Percentiles rank a stretch among this genome's conserved stretches.
Evolutionary conservation across 2,329 filamentous ascomycete species (phyloP).

Genomic region (Phyllosticta paracitricarpa): DNA sequence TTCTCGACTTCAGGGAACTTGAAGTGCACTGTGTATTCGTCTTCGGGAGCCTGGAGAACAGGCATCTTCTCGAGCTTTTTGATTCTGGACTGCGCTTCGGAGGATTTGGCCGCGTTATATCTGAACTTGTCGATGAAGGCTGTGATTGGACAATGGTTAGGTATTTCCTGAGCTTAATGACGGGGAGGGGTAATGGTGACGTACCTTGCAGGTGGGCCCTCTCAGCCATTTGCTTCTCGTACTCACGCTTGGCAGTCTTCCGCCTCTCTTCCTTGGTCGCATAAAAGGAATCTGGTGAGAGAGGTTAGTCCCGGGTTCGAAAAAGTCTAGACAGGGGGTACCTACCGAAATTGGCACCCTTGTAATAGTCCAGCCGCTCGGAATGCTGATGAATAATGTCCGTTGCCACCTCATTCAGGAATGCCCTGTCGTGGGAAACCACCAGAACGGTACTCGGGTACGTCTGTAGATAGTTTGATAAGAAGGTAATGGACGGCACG

Average conservation of each 20-base stretch:
- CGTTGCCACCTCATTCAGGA: slow-evolving; percentile 97
- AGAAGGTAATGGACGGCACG: slow-evolving; percentile 97
- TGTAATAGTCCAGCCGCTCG: slow-evolving; percentile 95
- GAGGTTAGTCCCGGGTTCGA: slow-evolving; percentile 11
- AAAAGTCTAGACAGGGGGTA: slow-evolving; percentile 10
- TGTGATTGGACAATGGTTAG: slow-evolving; percentile 1
- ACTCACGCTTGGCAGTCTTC: slow-evolving; percentile 93
- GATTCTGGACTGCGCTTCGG: slow-evolving; percentile 95
- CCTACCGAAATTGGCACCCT: slow-evolving; percentile 76
- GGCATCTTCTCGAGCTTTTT: slow-evolving; percentile 99
- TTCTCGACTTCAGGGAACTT: slow-evolving; percentile 97
- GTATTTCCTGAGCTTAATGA: neutral
- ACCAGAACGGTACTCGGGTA: slow-evolving; percentile 95
- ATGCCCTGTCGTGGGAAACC: slow-evolving; percentile 96
- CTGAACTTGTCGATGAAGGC: slow-evolving; percentile 99
- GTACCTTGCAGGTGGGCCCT: slow-evolving; percentile 75
- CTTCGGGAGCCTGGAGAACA: slow-evolving; percentile 77
- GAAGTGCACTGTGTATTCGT: slow-evolving; percentile 93
- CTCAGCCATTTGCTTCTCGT: slow-evolving; percentile 95
- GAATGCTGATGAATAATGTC: slow-evolving; percentile 99
- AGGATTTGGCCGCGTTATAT: slow-evolving; percentile 97
- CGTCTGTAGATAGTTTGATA: slow-evolving; percentile 85
- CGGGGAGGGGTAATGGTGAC: slow-evolving; percentile 6
- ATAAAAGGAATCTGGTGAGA: slow-evolving; percentile 68
- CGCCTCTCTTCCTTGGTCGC: slow-evolving; percentile 93